These are phyloP conservation scores for Trichosporon inkin DNA, from an alignment of 1,284 basidiomycete genomes.

Conservation along the genomic window DNA sequence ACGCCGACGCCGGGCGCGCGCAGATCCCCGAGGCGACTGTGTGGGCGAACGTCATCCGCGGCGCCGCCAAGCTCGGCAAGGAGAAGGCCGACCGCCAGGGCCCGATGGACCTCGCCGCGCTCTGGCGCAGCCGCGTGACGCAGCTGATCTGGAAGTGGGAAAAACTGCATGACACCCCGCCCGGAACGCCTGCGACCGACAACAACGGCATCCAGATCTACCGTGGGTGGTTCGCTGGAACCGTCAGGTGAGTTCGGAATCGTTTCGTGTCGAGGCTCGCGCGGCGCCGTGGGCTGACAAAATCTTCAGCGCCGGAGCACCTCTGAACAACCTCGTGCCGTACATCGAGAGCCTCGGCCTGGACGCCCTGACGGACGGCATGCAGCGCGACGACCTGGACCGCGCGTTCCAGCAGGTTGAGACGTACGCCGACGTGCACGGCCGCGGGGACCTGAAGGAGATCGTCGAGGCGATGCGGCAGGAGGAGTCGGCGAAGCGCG, in stretches of 20 bases:
- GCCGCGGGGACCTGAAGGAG: constrained; percentile 22
- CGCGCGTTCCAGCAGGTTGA: constrained; percentile 31
- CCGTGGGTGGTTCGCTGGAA: constrained; percentile 43
- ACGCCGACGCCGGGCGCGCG: constrained; percentile 23
- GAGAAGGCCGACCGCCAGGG: neutral
- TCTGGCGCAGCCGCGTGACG: constrained; percentile 17
- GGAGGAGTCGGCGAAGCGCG: constrained; percentile 26
- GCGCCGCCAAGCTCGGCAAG: constrained; percentile 30
- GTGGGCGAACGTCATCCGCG: constrained; percentile 44
- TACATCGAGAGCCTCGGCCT: constrained; percentile 31
- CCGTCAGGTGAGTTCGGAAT: constrained; percentile 34
- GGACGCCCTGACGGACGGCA: constrained; percentile 24
- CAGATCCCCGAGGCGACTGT: constrained; percentile 39
- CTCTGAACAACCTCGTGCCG: constrained; percentile 32
- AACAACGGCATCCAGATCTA: constrained; percentile 45
- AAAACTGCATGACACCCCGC: constrained; percentile 5
- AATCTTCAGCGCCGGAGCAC: constrained; percentile 30
- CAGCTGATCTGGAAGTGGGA: constrained; percentile 34
- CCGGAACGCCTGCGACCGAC: constrained; percentile 18
- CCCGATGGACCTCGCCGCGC: neutral
- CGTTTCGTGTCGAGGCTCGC: too few relatives aligned
- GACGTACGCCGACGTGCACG: constrained; percentile 23
- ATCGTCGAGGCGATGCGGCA: constrained; percentile 28
- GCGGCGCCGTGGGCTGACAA: neutral
- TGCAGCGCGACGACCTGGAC: constrained; percentile 31